phyloP scores from a whole-genome alignment of 768 basidiomycete species.

The Psilocybe subaeruginosa region DNA sequence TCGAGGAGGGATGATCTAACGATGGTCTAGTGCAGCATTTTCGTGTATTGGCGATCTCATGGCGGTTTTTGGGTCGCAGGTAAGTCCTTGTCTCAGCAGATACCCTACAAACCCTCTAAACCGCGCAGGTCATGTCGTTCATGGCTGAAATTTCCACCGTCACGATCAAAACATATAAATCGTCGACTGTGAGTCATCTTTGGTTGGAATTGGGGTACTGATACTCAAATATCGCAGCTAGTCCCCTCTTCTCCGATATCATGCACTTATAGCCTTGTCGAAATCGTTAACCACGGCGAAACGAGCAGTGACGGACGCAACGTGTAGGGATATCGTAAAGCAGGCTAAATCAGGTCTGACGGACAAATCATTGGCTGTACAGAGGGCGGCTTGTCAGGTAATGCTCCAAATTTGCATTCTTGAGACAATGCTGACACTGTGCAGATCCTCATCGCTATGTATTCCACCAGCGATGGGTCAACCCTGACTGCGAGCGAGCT shows the following conservation, averaged over 20 bases:
- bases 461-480: conserved; percentile 53
- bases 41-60: conserved; percentile 91
- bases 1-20: conserved; percentile 5
- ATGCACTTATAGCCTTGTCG: conserved; percentile 76
- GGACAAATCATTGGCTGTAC: conserved; percentile 85
- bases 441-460: conserved; percentile 54
- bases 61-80: conserved; percentile 82
- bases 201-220: neutral
- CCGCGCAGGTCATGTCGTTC: conserved; percentile 87
- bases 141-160: conserved; percentile 81
- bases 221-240: conserved; percentile 30
- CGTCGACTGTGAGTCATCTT: conserved; percentile 63
- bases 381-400: conserved; percentile 83
- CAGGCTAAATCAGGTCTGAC: conserved; percentile 72
- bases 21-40: conserved; percentile 67
- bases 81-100: conserved; percentile 33
- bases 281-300: conserved; percentile 83
- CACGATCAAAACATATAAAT: conserved; percentile 68
- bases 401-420: conserved; percentile 10
- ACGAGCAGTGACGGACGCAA: conserved; percentile 79
- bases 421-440: neutral
- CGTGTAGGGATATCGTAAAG: conserved; percentile 82
- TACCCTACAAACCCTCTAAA: neutral
- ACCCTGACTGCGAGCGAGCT: conserved; percentile 69
- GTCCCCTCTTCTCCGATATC: conserved; percentile 82